These are phyloP conservation scores for Echria macrotheca DNA, from an alignment of 495 filamentous ascomycete genomes.

Conservation along the genomic window DNA sequence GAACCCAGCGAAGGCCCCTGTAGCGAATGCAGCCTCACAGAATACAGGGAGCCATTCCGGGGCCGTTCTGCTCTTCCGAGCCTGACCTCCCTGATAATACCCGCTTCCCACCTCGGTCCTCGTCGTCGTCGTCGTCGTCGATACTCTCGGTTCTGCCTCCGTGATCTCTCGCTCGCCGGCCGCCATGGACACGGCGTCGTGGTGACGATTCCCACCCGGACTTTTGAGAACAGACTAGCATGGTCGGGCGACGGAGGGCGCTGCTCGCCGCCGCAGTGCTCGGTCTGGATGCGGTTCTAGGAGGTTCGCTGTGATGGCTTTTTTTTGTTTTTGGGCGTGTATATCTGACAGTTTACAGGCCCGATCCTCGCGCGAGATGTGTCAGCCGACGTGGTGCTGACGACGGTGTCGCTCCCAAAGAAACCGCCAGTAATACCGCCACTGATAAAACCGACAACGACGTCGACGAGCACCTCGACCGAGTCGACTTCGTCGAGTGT, in stretches of 20 bases:
- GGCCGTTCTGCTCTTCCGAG: not conserved
- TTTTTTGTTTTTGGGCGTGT: not conserved
- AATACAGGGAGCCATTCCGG: slow-evolving; percentile 6
- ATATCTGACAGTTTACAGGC: slow-evolving; percentile 1
- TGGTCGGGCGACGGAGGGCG: slow-evolving; percentile 24
- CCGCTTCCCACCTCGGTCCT: not conserved
- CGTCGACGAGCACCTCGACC: not conserved
- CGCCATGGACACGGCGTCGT: slow-evolving; percentile 18
- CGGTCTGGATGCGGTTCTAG: slow-evolving; percentile 21
- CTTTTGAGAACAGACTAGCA: slow-evolving; percentile 14
- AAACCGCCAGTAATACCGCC: not conserved
- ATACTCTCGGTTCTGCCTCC: too few species aligned
- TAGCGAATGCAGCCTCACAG: not conserved
- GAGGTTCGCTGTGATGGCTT: slow-evolving; percentile 17
- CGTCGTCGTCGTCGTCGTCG: too few species aligned
- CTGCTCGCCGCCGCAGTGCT: slow-evolving; percentile 31
- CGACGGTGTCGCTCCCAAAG: not conserved
- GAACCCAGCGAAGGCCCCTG: slow-evolving; percentile 7
- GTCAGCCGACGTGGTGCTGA: not conserved
- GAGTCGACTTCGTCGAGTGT: too few species aligned
- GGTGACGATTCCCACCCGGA: slow-evolving; percentile 12
- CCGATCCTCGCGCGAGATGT: slow-evolving; percentile 1
- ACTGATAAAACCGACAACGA: not conserved
- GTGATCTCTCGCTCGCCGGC: too few species aligned
- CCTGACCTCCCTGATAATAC: slow-evolving; percentile 11